A percentile compares a stretch with the other conserved stretches of the same genome.
Evolutionary conservation across 2,329 filamentous ascomycete genomes (phyloP).

Genomic region (Colletotrichum noveboracense): DNA sequence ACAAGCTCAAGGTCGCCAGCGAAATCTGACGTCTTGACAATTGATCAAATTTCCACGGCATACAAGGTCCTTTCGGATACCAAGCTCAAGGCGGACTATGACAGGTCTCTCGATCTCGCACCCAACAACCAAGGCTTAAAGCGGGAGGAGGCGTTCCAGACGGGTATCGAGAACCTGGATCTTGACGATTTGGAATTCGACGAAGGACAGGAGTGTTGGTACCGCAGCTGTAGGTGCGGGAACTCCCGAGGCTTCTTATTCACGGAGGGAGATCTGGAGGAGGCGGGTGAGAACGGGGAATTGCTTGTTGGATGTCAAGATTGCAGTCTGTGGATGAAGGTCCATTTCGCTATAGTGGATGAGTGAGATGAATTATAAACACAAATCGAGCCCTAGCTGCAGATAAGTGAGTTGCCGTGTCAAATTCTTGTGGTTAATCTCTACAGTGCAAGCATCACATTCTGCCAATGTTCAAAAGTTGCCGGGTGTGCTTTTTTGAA

Average conservation of each 20-base stretch:
- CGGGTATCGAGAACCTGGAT: constrained; percentile 68
- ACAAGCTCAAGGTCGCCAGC: constrained; percentile 18
- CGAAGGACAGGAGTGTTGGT: constrained; percentile 53
- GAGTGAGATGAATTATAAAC: background rate
- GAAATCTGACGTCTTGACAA: constrained; percentile 42
- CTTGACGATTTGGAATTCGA: constrained; percentile 68
- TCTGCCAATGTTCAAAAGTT: background rate
- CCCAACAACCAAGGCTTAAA: constrained; percentile 27
- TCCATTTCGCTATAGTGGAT: constrained; percentile 64
- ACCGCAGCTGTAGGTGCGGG: constrained; percentile 66
- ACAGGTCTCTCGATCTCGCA: constrained; percentile 49
- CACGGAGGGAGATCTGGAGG: constrained; percentile 63
- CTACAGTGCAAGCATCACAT: constrained; percentile 20
- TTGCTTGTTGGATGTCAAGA: constrained; percentile 69
- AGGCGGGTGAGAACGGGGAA: constrained; percentile 62
- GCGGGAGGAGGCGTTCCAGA: constrained; percentile 47
- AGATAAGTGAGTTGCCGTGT: background rate
- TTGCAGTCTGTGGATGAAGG: constrained; percentile 70
- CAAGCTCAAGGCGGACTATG: constrained; percentile 56
- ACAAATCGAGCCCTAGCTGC: background rate
- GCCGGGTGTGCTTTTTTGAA: constrained; percentile 33
- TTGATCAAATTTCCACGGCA: constrained; percentile 69
- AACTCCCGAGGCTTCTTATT: constrained; percentile 66
- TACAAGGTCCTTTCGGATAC: constrained; percentile 61
- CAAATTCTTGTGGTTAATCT: background rate